Evolutionary conservation across 345 rosid species (phyloP).

Genomic region (Populus ilicifolia): DNA sequence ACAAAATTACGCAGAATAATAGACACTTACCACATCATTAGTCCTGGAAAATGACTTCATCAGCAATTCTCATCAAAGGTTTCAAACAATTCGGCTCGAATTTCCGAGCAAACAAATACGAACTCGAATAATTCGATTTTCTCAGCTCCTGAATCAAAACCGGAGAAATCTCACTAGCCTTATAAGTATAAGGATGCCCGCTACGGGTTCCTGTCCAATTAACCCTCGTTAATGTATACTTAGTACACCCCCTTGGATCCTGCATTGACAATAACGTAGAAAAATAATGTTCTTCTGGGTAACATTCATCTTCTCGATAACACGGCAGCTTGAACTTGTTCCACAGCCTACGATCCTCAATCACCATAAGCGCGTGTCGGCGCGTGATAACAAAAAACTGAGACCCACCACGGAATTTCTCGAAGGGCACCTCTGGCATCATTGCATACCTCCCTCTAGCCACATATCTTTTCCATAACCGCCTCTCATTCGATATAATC

Average conservation of each 20-base stretch:
- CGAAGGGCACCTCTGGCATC: conserved; percentile 75
- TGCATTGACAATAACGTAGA: conserved; percentile 80
- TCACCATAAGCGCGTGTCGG: conserved; percentile 61
- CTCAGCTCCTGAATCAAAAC: conserved; percentile 54
- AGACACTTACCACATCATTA: conserved; percentile 46
- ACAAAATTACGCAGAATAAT: not conserved
- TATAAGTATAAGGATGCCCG: conserved; percentile 83
- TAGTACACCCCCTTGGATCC: conserved; percentile 68
- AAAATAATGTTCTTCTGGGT: conserved; percentile 96
- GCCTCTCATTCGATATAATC: conserved; percentile 52
- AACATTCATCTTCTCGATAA: conserved; percentile 67
- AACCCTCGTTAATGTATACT: conserved; percentile 67
- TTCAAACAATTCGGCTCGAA: conserved; percentile 83
- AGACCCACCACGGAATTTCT: conserved; percentile 73
- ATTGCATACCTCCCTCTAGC: conserved; percentile 71
- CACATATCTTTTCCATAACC: conserved; percentile 77
- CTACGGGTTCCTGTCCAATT: conserved; percentile 87
- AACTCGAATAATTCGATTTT: conserved; percentile 59
- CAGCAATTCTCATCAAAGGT: conserved; percentile 70
- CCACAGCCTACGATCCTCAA: conserved; percentile 73
- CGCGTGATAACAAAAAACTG: conserved; percentile 88
- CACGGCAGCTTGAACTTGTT: conserved; percentile 74
- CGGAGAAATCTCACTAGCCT: conserved; percentile 50
- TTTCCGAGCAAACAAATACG: conserved; percentile 83
- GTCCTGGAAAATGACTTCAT: conserved; percentile 76